Base-by-base conservation (phyloP, 2,329 filamentous ascomycete genomes). In the Neoascochyta sp. region DNA sequence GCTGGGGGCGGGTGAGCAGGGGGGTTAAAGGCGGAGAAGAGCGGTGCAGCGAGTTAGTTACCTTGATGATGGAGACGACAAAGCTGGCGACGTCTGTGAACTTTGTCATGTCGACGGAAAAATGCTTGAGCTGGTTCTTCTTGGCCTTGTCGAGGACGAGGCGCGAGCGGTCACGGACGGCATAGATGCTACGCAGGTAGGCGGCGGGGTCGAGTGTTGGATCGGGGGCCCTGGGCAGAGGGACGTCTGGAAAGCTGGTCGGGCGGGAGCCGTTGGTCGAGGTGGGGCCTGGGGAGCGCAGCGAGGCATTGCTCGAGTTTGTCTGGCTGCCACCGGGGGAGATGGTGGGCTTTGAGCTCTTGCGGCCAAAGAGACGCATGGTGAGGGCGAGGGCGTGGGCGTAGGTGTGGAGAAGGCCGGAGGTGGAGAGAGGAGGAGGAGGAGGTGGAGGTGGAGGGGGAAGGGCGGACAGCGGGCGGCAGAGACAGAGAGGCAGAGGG, bases 61-160 rank as follows among this genome's bases (percentile, higher is more conserved):
- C 88, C 83, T 93, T 95, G 70, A 95, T 94, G 43, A 95, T 90
- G 22, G 84, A 81, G n/a, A 90, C 81, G 7, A 95, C 84, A 60
- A 94, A 95, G 24, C 76, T 76, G 9, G 89, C 86, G 1, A 90
- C 90, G 44, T 90, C 84, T 24, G 73, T 66, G 60, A 95, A 90
- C 64, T 90, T 93, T 65, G 65, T 66, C 73, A 89, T 79, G 63
- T 95, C 89, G 26, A 95, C 87, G 44, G 86, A 82, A 52, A 95
- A 95, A 61, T 95, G 89, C 48, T 76, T 78, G 40, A 95, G 74
- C 48, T 84, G 73, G 55, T 94, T 86, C 45, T 72, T 74, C 52
- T 84, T 73, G 7, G 88, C 86, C 68, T 84, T 89, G 42, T 85
- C 76, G 39, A 86, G 74, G 29, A 95, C 73, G 45, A 90, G 68